These are phyloP conservation scores for Brassica nigra DNA, from an alignment of 345 rosid species.

Conservation along the genomic window DNA sequence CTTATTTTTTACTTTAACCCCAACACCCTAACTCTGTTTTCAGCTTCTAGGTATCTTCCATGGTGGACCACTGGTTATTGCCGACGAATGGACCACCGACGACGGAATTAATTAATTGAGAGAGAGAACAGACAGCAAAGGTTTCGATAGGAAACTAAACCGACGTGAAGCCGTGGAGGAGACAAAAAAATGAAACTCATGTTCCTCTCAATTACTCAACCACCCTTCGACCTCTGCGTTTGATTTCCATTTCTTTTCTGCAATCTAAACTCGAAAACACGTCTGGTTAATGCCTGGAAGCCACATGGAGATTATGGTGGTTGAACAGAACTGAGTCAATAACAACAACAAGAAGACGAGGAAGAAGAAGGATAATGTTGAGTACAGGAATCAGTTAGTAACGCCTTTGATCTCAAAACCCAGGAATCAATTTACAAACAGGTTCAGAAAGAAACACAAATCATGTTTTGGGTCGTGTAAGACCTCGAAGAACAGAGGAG, in stretches of 20 bases:
- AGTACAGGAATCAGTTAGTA: conserved; percentile 4
- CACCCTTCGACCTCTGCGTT: neutral
- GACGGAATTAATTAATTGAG: neutral
- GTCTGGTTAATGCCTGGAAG: conserved; percentile 40
- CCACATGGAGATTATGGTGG: conserved; percentile 25
- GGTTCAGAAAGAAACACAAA: conserved; percentile 29
- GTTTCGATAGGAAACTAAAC: neutral
- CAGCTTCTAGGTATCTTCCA: too few relatives aligned
- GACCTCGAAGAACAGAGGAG: conserved; percentile 10
- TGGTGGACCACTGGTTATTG: too few relatives aligned
- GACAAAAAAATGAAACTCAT: neutral
- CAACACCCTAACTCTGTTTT: too few relatives aligned
- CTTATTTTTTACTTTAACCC: too few relatives aligned
- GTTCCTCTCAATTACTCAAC: neutral
- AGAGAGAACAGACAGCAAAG: conserved; percentile 22
- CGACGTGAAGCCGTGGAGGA: conserved; percentile 17
- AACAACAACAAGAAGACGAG: conserved; percentile 8
- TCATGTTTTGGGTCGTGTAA: conserved; percentile 34
- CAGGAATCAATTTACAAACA: conserved; percentile 19
- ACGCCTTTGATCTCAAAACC: conserved; percentile 18
- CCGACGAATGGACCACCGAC: too few relatives aligned
- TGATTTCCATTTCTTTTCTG: neutral
- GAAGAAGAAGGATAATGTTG: neutral
- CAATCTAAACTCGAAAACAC: neutral
- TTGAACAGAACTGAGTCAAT: conserved; percentile 28